These are phyloP conservation scores for Jacaranda mimosifolia DNA, from an alignment of 257 asterid species.

Conservation along the genomic window DNA sequence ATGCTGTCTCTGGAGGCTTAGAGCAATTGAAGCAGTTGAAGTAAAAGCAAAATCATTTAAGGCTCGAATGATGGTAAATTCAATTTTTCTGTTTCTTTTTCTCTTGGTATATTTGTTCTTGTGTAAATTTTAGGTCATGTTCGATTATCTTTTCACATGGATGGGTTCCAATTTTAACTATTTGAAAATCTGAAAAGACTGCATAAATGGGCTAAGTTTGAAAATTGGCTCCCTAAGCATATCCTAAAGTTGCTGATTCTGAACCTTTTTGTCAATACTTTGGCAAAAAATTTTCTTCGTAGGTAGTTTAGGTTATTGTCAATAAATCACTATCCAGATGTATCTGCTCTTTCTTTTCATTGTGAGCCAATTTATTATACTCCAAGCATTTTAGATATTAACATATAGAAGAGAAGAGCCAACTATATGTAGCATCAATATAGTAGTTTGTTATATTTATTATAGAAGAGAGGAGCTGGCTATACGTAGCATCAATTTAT, in stretches of 20 bases:
- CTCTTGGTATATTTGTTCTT: not conserved
- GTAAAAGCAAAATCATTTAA: slow-evolving; percentile 94
- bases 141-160: slow-evolving; percentile 36
- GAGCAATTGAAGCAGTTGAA: slow-evolving; percentile 93
- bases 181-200: slow-evolving; percentile 84
- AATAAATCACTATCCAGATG: slow-evolving; percentile 1
- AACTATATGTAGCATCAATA: too few relatives aligned
- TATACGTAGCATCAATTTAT: too few relatives aligned
- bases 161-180: slow-evolving; percentile 50
- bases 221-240: slow-evolving; percentile 68
- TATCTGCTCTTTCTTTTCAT: not conserved
- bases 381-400: too few relatives aligned
- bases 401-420: too few relatives aligned
- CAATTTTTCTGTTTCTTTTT: not conserved
- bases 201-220: slow-evolving; percentile 80
- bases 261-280: not conserved
- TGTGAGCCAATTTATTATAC: too few relatives aligned
- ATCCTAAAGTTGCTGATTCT: not conserved
- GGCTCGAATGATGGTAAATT: slow-evolving; percentile 89
- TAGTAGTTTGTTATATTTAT: too few relatives aligned
- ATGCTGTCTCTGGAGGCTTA: slow-evolving; percentile 98
- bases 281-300: not conserved
- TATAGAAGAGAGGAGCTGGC: too few relatives aligned
- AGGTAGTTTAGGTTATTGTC: not conserved
- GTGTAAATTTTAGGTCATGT: not conserved